Conservation (phyloP, 352 stramenopile genomes). For the Phytophthora cactorum region DNA sequence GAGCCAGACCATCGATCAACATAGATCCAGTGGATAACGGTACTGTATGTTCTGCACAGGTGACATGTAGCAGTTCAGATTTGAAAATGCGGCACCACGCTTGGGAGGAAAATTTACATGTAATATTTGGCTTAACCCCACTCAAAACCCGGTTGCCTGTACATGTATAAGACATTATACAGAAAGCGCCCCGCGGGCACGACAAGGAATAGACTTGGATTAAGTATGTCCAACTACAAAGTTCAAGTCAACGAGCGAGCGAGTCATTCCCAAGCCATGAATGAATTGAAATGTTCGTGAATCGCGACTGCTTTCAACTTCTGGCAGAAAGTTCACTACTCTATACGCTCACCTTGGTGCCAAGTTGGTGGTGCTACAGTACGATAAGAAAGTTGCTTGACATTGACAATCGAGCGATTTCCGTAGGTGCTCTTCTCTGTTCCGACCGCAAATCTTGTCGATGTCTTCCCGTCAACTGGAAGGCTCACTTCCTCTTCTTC, state of each 20-base stretch:
- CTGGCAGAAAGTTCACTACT: neutral
- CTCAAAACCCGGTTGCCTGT: too few species aligned
- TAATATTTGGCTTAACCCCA: too few species aligned
- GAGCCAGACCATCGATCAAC: neutral
- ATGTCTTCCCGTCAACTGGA: neutral
- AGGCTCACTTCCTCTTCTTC: constrained; percentile 12
- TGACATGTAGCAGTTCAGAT: neutral
- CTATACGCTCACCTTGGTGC: constrained; percentile 1
- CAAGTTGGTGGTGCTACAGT: neutral
- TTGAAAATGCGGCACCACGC: neutral
- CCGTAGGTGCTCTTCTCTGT: constrained; percentile 7
- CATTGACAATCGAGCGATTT: constrained; percentile 12
- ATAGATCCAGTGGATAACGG: neutral
- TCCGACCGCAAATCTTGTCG: constrained; percentile 8
- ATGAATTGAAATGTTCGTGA: too few species aligned
- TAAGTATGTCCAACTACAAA: too few species aligned
- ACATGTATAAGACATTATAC: too few species aligned
- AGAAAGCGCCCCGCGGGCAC: too few species aligned
- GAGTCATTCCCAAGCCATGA: too few species aligned
- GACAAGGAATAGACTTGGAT: too few species aligned
- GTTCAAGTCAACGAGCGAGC: too few species aligned
- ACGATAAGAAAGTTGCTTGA: neutral
- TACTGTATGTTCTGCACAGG: neutral
- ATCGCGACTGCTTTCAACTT: too few species aligned
- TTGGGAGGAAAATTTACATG: neutral